These are phyloP conservation scores for Leccinum barrowsii DNA, from an alignment of 768 basidiomycete genomes.

Conservation along the genomic window DNA sequence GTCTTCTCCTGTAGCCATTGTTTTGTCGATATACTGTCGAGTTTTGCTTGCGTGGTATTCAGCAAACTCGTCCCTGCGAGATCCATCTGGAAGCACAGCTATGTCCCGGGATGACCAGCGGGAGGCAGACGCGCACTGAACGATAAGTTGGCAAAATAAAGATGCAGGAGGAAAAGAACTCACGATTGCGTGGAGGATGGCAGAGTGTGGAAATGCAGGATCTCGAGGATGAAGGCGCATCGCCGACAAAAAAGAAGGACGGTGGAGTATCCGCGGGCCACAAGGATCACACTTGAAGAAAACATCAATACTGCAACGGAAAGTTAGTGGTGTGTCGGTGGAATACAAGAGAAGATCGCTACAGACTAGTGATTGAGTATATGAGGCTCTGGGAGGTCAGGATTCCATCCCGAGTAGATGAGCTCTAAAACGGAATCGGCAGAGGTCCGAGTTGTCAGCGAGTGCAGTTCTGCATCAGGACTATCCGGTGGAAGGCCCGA, in stretches of 20 bases:
- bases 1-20: conserved; percentile 85
- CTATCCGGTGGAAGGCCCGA: conserved; percentile 38
- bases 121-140: conserved; percentile 77
- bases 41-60: conserved; percentile 86
- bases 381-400: conserved; percentile 75
- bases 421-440: conserved; percentile 61
- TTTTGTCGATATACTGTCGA: conserved; percentile 82
- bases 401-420: conserved; percentile 78
- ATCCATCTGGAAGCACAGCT: conserved; percentile 67
- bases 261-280: conserved; percentile 79
- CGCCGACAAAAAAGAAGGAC: conserved; percentile 73
- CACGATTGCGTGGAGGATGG: conserved; percentile 89
- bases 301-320: conserved; percentile 60
- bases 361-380: conserved; percentile 74
- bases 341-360: conserved; percentile 6
- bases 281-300: conserved; percentile 91
- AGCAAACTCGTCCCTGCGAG: conserved; percentile 78
- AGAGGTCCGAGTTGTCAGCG: conserved; percentile 35
- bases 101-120: conserved; percentile 76
- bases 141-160: conserved; percentile 8
- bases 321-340: conserved; percentile 11
- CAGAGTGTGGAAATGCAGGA: conserved; percentile 82
- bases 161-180: conserved; percentile 19
- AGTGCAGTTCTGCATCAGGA: conserved; percentile 49
- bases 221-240: conserved; percentile 79